These are phyloP conservation scores for Salix dunnii DNA, from an alignment of 345 rosid genomes.

Conservation along the genomic window DNA sequence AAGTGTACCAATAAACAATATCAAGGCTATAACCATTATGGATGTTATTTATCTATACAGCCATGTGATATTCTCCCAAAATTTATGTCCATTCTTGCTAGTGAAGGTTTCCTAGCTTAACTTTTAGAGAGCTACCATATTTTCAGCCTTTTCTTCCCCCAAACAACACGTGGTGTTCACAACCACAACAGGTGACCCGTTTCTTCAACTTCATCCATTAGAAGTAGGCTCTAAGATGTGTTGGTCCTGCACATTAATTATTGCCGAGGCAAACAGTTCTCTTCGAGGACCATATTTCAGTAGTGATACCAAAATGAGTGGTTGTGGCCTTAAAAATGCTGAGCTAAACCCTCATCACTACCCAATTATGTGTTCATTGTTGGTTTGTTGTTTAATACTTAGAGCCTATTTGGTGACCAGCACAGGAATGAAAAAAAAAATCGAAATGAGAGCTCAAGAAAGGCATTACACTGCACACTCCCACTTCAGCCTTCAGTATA, in stretches of 20 bases:
- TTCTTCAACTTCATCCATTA: conserved; percentile 26
- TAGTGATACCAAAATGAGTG: not conserved
- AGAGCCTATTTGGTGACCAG: not conserved
- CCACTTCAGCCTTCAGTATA: not conserved
- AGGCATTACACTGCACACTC: not conserved
- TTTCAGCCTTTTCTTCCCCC: conserved; percentile 23
- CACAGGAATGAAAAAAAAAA: not conserved
- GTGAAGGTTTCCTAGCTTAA: conserved; percentile 2
- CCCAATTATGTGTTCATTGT: not conserved
- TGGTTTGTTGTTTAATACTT: not conserved
- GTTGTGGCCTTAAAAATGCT: not conserved
- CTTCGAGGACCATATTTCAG: not conserved
- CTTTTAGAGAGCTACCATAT: conserved; percentile 29
- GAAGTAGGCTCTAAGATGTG: conserved; percentile 11
- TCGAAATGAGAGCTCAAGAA: not conserved
- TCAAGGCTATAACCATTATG: not conserved
- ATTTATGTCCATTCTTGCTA: not conserved
- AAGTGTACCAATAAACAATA: not conserved
- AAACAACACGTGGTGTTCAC: conserved; percentile 31
- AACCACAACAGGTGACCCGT: conserved; percentile 18
- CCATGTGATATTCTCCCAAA: conserved; percentile 14
- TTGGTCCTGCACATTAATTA: not conserved
- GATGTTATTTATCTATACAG: not conserved
- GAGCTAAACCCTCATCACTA: not conserved
- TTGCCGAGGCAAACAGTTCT: not conserved